Conservation (phyloP, 805 yeast genomes). For the Candida ficus region DNA sequence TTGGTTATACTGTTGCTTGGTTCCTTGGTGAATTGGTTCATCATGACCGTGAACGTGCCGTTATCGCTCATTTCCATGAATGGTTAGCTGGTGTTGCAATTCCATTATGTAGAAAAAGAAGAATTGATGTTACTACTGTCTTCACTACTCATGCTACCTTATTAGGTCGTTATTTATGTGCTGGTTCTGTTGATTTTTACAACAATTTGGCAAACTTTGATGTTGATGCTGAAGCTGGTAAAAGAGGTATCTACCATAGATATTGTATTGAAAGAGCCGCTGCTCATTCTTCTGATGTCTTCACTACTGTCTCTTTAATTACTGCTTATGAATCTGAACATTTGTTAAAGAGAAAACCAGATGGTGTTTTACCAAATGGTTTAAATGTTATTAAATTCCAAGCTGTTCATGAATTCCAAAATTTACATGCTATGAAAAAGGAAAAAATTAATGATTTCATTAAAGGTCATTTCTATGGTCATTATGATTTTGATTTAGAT, state of each 20-base stretch:
- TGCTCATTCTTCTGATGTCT: slow-evolving; percentile 92
- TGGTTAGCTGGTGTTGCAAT: slow-evolving; percentile 97
- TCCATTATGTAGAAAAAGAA: slow-evolving; percentile 86
- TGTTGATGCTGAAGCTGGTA: slow-evolving; percentile 97
- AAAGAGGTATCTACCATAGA: slow-evolving; percentile 94
- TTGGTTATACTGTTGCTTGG: slow-evolving; percentile 96
- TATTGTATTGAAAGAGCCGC: slow-evolving; percentile 97
- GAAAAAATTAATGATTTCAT: slow-evolving; percentile 91
- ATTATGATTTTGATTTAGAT: slow-evolving; percentile 89
- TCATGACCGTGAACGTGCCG: slow-evolving; percentile 80
- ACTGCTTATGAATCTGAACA: slow-evolving; percentile 97
- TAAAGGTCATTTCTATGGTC: slow-evolving; percentile 96
- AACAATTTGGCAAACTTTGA: slow-evolving; percentile 85
- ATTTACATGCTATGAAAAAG: slow-evolving; percentile 87
- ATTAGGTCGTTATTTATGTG: slow-evolving; percentile 91
- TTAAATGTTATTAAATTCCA: slow-evolving; percentile 92
- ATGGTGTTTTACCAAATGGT: slow-evolving; percentile 96
- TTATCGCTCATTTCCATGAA: slow-evolving; percentile 92
- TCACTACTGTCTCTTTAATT: slow-evolving; percentile 94
- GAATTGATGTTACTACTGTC: slow-evolving; percentile 89
- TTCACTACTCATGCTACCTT: slow-evolving; percentile 97
- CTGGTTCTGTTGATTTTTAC: slow-evolving; percentile 94
- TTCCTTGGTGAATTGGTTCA: slow-evolving; percentile 90
- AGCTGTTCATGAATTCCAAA: slow-evolving; percentile 97
- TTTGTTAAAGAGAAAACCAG: slow-evolving; percentile 90